These are phyloP conservation scores for Eragrostis nindensis DNA, from an alignment of 176 grass and related monocot genomes.

Conservation along the genomic window DNA sequence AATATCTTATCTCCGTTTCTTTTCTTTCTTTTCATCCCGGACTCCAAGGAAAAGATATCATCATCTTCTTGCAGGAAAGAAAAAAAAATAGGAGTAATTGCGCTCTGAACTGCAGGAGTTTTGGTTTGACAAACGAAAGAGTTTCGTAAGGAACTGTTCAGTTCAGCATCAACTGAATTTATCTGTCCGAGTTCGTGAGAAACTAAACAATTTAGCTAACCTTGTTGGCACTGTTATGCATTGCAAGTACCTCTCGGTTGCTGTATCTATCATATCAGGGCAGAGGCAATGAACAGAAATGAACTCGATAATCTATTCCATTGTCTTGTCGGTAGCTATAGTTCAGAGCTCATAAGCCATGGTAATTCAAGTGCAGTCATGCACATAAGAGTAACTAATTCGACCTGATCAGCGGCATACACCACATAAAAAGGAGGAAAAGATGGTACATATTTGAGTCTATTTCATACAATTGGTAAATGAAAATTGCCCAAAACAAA, in stretches of 20 bases:
- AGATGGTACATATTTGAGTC: too few relatives aligned
- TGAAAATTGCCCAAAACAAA: background rate
- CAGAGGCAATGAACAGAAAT: background rate
- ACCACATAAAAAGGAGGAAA: too few relatives aligned
- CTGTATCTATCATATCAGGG: too few relatives aligned
- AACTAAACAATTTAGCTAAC: too few relatives aligned
- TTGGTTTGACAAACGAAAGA: too few relatives aligned
- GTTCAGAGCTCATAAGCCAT: background rate
- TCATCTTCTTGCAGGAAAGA: background rate
- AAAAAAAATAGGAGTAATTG: background rate
- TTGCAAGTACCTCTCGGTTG: too few relatives aligned
- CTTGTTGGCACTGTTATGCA: too few relatives aligned
- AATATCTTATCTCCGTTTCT: conserved; percentile 11
- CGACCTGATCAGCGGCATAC: background rate
- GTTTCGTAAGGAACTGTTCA: too few relatives aligned
- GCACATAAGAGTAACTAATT: background rate
- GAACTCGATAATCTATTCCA: too few relatives aligned
- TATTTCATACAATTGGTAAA: background rate
- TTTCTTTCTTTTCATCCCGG: background rate
- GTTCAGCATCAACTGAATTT: too few relatives aligned
- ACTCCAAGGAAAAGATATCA: background rate
- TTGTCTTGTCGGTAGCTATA: background rate
- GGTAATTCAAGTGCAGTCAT: background rate
- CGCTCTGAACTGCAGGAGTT: too few relatives aligned
- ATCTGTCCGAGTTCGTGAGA: too few relatives aligned